Evolutionary conservation across 108 stramenopile species (phyloP).

Genomic region (Cyclotella kingstonii): DNA sequence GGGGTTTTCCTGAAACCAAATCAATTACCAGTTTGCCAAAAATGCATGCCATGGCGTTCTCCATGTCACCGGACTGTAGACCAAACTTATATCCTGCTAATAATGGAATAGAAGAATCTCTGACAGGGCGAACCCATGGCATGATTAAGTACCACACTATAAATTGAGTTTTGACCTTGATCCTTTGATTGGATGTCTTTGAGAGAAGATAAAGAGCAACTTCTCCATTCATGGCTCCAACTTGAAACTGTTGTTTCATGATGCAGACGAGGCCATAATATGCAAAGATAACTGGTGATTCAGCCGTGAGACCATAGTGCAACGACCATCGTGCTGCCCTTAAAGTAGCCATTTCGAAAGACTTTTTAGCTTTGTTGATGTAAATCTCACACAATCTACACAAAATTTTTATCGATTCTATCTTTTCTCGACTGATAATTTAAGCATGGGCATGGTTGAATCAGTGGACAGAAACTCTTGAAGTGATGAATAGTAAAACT

Average conservation of each 20-base stretch:
- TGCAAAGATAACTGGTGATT: conserved; percentile 10
- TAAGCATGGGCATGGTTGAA: not conserved
- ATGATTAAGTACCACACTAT: conserved; percentile 8
- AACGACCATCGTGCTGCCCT: conserved; percentile 10
- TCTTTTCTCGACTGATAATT: conserved; percentile 2
- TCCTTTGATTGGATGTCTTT: not conserved
- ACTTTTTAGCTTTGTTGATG: not conserved
- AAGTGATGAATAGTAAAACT: not conserved
- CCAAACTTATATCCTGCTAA: conserved; percentile 12
- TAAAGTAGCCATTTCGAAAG: not conserved
- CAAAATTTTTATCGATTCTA: conserved; percentile 1
- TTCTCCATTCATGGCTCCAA: conserved; percentile 5
- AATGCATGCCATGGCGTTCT: not conserved
- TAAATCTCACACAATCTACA: not conserved
- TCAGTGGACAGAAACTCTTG: not conserved
- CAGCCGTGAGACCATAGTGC: conserved; percentile 4
- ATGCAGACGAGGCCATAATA: conserved; percentile 1
- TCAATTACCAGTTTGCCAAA: conserved; percentile 15
- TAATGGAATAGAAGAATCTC: conserved; percentile 5
- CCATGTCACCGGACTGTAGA: conserved; percentile 1
- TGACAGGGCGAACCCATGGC: conserved; percentile 8
- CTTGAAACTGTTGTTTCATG: conserved; percentile 2
- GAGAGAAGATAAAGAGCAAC: not conserved
- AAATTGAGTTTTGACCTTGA: conserved; percentile 6
- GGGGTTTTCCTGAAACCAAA: conserved; percentile 12